Evolutionary conservation across 2,329 filamentous ascomycete species (phyloP), one percentile per base, ranked within the genome.

Genomic region (Fusarium tjaetaba): DNA sequence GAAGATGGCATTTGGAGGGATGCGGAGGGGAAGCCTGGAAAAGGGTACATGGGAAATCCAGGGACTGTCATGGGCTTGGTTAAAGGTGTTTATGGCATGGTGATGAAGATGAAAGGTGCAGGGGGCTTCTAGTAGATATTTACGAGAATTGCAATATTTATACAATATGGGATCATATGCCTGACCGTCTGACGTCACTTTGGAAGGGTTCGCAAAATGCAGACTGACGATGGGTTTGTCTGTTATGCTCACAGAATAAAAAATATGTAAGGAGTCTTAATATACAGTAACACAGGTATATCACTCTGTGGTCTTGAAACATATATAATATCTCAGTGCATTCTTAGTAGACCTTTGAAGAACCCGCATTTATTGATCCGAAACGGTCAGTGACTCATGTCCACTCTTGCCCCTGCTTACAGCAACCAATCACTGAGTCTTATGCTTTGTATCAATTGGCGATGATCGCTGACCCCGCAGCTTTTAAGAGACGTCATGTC

Each of bases 1-100:
- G 41, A 61, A n/a, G 73, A 76, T 36, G 73, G 73, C 4, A 67
- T 76, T 3, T 76, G 73, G 73, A 72, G 73, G 45, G 70, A 76
- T 61, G 16, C 7, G 1, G 36, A 61, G 3, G 73, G 73, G 1
- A 72, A 65, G 2, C 65, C 73, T 5, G 73, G 60, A 0, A 56
- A 65, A 26, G 73, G 73, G 1, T 76, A 75, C 30, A 72, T 70
- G 73, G 73, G 73, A 2, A 60, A 76, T 48, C 73, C 73, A 3
- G 73, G 73, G 2, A 48, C 56, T 34, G 41, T 66, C 1, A 70
- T 61, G 38, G 68, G 68, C 0, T 28, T 74, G 4, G 30, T 76
- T 1, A 76, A 76, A 36, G 73, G 73, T 1, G 68, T 56, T 4
- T 14, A 32, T 13, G 73, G 73, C 1, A 76, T 76, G 73, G 13